Base-by-base conservation (phyloP, 768 basidiomycete species). In the Dentipellis sp. region DNA sequence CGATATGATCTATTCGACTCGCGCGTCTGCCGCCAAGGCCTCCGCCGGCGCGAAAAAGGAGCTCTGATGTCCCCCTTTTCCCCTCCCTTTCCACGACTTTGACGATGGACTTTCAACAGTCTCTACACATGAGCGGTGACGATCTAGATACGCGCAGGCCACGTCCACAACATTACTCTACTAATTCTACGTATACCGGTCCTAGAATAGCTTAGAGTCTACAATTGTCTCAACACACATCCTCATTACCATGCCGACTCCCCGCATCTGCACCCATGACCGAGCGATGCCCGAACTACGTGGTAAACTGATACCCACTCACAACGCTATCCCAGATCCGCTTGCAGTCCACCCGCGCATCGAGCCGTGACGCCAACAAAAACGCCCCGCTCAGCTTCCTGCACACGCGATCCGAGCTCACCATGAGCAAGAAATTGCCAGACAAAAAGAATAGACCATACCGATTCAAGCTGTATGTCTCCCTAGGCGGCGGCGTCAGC, bases 381-480 rank as follows among this genome's bases (percentile, higher is more conserved):
- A 92, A 91, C 4, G 86, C 81, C 0, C 90, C 89, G 59, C 89
- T 90, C 65, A 92, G 63, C 75, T 92, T 93, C 65, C 89, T 86
- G 64, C 22, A 16, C 22, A 23, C 19, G 10, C 8, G 19, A 35
- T 50, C 23, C 17, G 21, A 17, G 21, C 48, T 17, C 29, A 12
- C 29, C 22, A 22, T 16, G 2, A 23, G 7, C 48, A n/a, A 23
- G 7, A n/a, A n/a, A 3, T 29, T 29, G 38, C 39, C 14, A 29
- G n/a, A 46, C 2, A 3, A 29, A 19, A 12, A 53, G 40, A 55
- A 53, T 14, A 3, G 29, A 14, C 67, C 79, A 55, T 58, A 86
- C 87, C 93, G 74, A 68, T 99, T 98, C 54, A 97, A 72, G 68
- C 90, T 92, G 68, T 97, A 97, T 1, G 95, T 97, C 72, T 98